Base-by-base conservation (phyloP, 768 basidiomycete genomes). In the Phylloporus sp. region DNA sequence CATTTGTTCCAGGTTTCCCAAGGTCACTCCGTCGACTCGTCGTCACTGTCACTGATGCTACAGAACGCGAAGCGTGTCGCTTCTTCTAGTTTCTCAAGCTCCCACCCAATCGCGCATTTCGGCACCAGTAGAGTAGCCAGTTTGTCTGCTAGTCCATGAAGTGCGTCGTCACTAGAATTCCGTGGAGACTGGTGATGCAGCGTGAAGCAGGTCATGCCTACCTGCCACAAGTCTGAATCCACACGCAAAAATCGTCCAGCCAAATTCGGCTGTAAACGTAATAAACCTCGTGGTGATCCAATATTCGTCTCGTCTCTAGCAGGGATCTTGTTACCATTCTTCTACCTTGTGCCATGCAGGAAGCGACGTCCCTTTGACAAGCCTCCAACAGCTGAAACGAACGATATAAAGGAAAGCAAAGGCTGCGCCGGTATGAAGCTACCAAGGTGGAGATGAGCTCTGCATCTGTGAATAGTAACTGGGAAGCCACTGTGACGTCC, bases 181-280 rank as follows among this genome's bases (percentile, higher is more conserved):
- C 38, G 37, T 45, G 37, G 33, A 41, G 47, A 37, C 18, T 44
- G 41, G 24, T 28, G 26, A 40, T 20, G 37, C 42, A 27, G 22
- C 41, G 15, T 21, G 13, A 38, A 35, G 14, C 21, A n/a, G 35
- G 17, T 14, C 20, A 48, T 29, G n/a, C 79, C 50, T 56, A 90
- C 89, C 74, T 79, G n/a, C 84, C 81, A 55, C 72, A 72, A 9
- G 76, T 70, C 56, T 88, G 83, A 28, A 77, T 70, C 90, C 90
- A 91, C n/a, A 82, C 77, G 55, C 84, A 86, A 55, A 87, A 84
- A 59, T 91, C 90, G 52, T 90, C 84, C 35, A 90, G 55, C 90
- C 90, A 93, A 27, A 90, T 77, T 62, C 88, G 89, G 64, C 79
- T 83, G 63, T 90, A 92, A n/a, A 90, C 73, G 62, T 90, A 90